A percentile compares a stretch with the other conserved stretches of the same genome.
These are phyloP conservation scores for Dioscorea dumetorum DNA, from an alignment of 106 monocot genomes.

Conservation along the genomic window DNA sequence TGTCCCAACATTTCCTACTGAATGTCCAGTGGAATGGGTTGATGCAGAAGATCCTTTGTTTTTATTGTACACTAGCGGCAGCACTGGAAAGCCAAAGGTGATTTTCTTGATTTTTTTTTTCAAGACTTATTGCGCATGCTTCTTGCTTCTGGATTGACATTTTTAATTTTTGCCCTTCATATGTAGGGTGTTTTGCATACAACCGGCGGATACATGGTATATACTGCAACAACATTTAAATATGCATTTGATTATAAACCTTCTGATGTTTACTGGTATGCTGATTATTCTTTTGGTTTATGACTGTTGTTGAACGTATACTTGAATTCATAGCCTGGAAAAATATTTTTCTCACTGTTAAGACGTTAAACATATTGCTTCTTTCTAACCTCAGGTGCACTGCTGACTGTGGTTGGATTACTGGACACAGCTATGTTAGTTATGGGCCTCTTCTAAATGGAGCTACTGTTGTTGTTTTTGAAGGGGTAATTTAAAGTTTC, in stretches of 20 bases:
- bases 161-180: slow-evolving; percentile 7
- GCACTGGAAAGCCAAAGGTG: slow-evolving; percentile 99
- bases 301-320: neutral
- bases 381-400: slow-evolving; percentile 69
- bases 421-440: slow-evolving; percentile 96
- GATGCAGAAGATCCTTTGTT: slow-evolving; percentile 98
- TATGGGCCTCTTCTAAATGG: slow-evolving; percentile 99
- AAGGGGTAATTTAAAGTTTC: slow-evolving; percentile 59
- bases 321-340: neutral
- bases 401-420: slow-evolving; percentile 99
- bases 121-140: neutral
- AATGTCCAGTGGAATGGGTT: slow-evolving; percentile 95
- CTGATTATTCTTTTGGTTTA: slow-evolving; percentile 4
- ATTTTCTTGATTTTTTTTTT: slow-evolving; percentile 6
- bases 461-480: slow-evolving; percentile 84
- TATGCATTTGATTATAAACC: slow-evolving; percentile 99
- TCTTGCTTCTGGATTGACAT: neutral
- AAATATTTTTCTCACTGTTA: neutral
- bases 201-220: slow-evolving; percentile 98
- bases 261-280: slow-evolving; percentile 91
- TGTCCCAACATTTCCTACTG: slow-evolving; percentile 64
- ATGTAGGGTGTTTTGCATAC: slow-evolving; percentile 96
- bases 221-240: slow-evolving; percentile 94
- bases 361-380: neutral
- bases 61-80: slow-evolving; percentile 98